phyloP scores from a whole-genome alignment of 1,139 yeast species.

The Blastobotrys illinoisensis region DNA sequence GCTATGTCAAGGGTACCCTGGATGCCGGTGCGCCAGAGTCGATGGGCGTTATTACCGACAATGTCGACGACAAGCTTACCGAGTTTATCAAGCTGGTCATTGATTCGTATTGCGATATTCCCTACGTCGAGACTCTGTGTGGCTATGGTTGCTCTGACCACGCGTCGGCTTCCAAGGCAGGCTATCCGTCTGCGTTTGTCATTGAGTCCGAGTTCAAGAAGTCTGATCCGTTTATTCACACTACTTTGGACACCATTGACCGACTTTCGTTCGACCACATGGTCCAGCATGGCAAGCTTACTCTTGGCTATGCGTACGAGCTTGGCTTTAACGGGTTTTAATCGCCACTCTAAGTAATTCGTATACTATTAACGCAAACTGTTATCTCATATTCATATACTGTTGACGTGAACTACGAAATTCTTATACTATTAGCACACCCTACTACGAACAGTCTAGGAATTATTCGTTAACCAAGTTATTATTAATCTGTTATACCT shows the following conservation, averaged over 20 bases:
- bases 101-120: slow-evolving; percentile 56
- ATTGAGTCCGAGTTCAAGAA: slow-evolving; percentile 67
- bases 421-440: no score
- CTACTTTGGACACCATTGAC: slow-evolving; percentile 75
- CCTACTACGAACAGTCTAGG: no score
- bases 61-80: slow-evolving; percentile 55
- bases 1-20: slow-evolving; percentile 55
- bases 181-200: slow-evolving; percentile 78
- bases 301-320: slow-evolving; percentile 66
- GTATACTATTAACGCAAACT: not conserved
- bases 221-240: slow-evolving; percentile 67
- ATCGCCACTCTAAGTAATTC: not conserved
- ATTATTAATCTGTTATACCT: no score
- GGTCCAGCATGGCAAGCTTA: slow-evolving; percentile 70
- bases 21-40: slow-evolving; percentile 60
- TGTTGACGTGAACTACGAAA: no score
- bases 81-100: slow-evolving; percentile 59
- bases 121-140: slow-evolving; percentile 69
- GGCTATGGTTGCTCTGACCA: slow-evolving; percentile 95
- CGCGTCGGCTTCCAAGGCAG: slow-evolving; percentile 75
- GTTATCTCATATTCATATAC: no score
- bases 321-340: slow-evolving; percentile 40
- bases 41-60: slow-evolving; percentile 76
- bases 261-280: slow-evolving; percentile 72
- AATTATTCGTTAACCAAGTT: no score